These are phyloP conservation scores for Aspergillus fructus DNA, from an alignment of 2,329 filamentous ascomycete species.

Conservation along the genomic window DNA sequence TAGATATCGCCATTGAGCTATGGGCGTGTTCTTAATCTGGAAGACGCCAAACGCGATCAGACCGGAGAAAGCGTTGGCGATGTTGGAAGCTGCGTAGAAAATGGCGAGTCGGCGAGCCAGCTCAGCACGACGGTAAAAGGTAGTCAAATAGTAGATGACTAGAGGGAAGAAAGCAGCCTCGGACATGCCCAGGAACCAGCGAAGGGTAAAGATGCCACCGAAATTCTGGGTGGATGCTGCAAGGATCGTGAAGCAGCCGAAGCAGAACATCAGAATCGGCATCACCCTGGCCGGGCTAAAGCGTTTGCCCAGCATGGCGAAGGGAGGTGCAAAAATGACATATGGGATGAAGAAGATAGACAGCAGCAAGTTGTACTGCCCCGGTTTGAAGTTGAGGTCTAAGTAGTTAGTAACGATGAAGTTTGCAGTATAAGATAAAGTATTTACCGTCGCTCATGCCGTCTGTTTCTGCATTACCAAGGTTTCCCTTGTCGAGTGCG, in stretches of 20 bases:
- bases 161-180: conserved; percentile 70
- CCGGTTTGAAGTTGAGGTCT: conserved; percentile 57
- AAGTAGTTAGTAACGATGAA: conserved; percentile 5
- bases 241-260: conserved; percentile 65
- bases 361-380: conserved; percentile 69
- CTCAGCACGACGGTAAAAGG: conserved; percentile 70
- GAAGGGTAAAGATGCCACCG: conserved; percentile 63
- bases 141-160: conserved; percentile 64
- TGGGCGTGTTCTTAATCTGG: conserved; percentile 34
- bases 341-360: conserved; percentile 75
- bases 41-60: conserved; percentile 44
- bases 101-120: conserved; percentile 68
- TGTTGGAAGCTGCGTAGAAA: conserved; percentile 74
- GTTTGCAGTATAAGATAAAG: too few species aligned
- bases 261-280: conserved; percentile 67
- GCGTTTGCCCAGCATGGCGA: conserved; percentile 67
- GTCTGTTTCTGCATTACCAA: conserved; percentile 59
- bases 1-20: conserved; percentile 46
- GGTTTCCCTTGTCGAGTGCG: conserved; percentile 51
- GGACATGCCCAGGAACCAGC: conserved; percentile 69
- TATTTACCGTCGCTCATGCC: conserved; percentile 43
- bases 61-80: conserved; percentile 55
- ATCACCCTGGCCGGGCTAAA: conserved; percentile 64
- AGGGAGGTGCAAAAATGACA: conserved; percentile 66
- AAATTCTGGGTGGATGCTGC: conserved; percentile 60